Evolutionary conservation across 768 basidiomycete genomes (phyloP).

Genomic region (Boletus pseudo-olivaceus): DNA sequence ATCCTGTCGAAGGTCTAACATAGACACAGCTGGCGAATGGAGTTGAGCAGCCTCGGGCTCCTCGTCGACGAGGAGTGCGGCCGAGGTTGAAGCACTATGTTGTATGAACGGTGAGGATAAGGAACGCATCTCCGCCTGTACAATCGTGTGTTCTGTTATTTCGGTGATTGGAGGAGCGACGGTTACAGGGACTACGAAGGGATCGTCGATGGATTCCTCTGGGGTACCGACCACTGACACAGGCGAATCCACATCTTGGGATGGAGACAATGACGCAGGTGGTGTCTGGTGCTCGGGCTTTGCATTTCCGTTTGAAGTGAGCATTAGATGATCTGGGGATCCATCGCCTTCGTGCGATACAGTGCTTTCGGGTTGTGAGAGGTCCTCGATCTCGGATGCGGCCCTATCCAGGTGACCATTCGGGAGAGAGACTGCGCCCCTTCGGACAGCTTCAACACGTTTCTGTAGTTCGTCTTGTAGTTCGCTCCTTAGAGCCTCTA

Average conservation of each 20-base stretch:
- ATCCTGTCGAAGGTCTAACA: slow-evolving; percentile 12
- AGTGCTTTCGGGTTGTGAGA: neutral
- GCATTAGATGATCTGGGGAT: neutral
- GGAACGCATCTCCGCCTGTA: neutral
- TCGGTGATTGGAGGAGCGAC: neutral
- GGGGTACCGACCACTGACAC: neutral
- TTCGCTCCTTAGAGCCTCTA: slow-evolving; percentile 54
- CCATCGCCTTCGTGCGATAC: neutral
- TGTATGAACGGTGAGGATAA: slow-evolving; percentile 2
- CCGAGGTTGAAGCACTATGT: neutral
- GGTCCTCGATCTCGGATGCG: neutral
- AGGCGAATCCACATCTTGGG: slow-evolving; percentile 1
- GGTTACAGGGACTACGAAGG: slow-evolving; percentile 1
- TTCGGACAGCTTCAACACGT: slow-evolving; percentile 36
- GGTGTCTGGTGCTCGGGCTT: neutral
- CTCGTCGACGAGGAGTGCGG: slow-evolving; percentile 13
- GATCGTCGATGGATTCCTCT: slow-evolving; percentile 10
- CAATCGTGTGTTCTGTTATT: neutral
- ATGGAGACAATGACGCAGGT: neutral
- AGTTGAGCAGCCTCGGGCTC: slow-evolving; percentile 1
- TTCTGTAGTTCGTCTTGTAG: slow-evolving; percentile 52
- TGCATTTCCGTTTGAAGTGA: neutral
- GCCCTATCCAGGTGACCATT: neutral
- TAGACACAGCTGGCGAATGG: slow-evolving; percentile 19
- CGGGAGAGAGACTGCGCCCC: neutral